Percentiles rank a stretch among this genome's conserved stretches.
These are phyloP conservation scores for Inonotus obliquus DNA, from an alignment of 1,284 basidiomycete genomes.

Conservation along the genomic window DNA sequence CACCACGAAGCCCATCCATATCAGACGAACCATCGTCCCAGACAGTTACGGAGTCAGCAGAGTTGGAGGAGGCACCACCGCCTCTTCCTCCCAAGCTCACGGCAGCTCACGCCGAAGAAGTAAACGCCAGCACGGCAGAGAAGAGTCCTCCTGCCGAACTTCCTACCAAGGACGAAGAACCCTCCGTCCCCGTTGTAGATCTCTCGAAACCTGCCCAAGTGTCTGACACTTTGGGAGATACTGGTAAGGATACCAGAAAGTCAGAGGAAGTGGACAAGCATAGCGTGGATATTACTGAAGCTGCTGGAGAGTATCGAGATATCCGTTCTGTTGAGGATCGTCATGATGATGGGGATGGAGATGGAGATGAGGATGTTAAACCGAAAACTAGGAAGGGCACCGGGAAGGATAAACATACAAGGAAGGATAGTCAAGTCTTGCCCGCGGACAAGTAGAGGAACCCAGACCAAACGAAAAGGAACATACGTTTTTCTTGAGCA, in stretches of 20 bases:
- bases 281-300: conserved; percentile 1
- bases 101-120: neutral
- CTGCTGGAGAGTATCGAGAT: neutral
- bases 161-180: neutral
- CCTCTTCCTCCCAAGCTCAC: neutral
- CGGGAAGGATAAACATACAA: conserved; percentile 9
- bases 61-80: conserved; percentile 13
- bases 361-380: neutral
- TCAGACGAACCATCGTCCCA: neutral
- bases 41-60: neutral
- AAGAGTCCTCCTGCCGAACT: neutral
- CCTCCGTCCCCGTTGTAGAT: neutral
- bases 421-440: conserved; percentile 10
- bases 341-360: neutral
- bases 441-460: neutral
- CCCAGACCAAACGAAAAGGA: no score
- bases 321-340: neutral
- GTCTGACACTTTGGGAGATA: neutral
- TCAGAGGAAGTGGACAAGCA: neutral
- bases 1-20: neutral
- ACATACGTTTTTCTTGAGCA: neutral
- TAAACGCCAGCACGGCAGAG: neutral
- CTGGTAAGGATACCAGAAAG: neutral
- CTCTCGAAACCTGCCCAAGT: neutral
- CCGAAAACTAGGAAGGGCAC: neutral